phyloP scores from a whole-genome alignment of 192 early-diverging fungal species.

The Piromyces sp. region DNA sequence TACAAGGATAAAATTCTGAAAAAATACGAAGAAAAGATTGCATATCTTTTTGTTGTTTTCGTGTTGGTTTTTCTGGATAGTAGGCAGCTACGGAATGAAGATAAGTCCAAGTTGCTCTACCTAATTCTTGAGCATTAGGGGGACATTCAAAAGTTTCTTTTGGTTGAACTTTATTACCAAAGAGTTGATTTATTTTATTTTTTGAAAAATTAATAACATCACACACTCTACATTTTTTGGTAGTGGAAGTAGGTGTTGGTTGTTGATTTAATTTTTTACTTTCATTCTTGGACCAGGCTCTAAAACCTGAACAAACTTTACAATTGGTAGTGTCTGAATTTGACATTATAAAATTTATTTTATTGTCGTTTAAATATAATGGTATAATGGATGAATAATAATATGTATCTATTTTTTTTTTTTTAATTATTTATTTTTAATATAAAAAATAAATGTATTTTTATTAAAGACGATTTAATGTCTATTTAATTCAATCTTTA shows the following conservation, averaged over 20 bases:
- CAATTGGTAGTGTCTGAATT: background rate
- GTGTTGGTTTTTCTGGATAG: constrained; percentile 66
- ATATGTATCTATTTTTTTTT: no score
- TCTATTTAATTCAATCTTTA: no score
- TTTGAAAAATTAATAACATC: background rate
- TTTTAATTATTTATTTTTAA: no score
- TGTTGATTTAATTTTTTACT: background rate
- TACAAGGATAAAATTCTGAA: constrained; percentile 81
- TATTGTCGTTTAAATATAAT: no score
- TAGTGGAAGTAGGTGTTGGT: background rate
- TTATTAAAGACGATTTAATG: no score
- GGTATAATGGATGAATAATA: no score
- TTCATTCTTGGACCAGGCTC: background rate
- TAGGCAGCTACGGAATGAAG: constrained; percentile 94
- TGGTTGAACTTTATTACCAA: background rate
- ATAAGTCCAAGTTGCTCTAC: constrained; percentile 88
- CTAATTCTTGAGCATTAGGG: constrained; percentile 55
- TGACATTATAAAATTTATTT: no score
- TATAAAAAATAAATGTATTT: no score
- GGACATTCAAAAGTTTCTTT: background rate
- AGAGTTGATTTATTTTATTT: background rate
- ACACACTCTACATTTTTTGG: background rate
- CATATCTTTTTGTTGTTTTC: constrained; percentile 58
- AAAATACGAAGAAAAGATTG: constrained; percentile 51
- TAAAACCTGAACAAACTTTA: background rate